phyloP scores from a whole-genome alignment of 257 asterid genomes.

The Plantago ovata region DNA sequence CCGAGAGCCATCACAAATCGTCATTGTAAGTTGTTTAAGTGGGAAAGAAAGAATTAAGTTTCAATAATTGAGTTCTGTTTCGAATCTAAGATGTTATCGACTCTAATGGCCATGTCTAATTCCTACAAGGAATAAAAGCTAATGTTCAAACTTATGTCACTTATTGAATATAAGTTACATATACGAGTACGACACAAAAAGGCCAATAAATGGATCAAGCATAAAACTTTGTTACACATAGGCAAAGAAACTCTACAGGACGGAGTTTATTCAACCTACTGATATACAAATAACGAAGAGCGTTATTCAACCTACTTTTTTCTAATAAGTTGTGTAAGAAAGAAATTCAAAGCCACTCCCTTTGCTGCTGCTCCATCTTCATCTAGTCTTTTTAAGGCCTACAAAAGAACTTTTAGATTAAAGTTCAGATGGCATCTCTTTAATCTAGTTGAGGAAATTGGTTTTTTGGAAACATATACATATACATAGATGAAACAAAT shows the following conservation, averaged over 20 bases:
- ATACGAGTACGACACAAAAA: too few relatives aligned
- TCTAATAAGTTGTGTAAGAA: slow-evolving; percentile 28
- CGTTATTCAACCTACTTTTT: slow-evolving; percentile 17
- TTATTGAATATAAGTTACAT: too few relatives aligned
- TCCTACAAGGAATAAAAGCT: too few relatives aligned
- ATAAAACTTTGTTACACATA: too few relatives aligned
- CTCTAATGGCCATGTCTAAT: neutral
- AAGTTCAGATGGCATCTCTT: too few relatives aligned
- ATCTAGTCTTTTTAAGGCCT: slow-evolving; percentile 83
- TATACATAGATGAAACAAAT: too few relatives aligned
- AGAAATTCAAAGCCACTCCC: slow-evolving; percentile 29
- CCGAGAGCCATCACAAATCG: slow-evolving; percentile 68
- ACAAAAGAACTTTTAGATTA: slow-evolving; percentile 55
- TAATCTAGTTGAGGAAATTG: too few relatives aligned
- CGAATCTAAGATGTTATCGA: slow-evolving; percentile 7
- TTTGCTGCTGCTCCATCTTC: slow-evolving; percentile 67
- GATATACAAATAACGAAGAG: neutral
- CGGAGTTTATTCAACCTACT: slow-evolving; percentile 18
- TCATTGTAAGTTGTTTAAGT: slow-evolving; percentile 79
- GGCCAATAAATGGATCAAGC: too few relatives aligned
- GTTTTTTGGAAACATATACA: too few relatives aligned
- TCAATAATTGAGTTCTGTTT: slow-evolving; percentile 16
- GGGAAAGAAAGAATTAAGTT: slow-evolving; percentile 39
- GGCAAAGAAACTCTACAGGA: slow-evolving; percentile 14
- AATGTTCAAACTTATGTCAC: too few relatives aligned